Percentiles rank a stretch among this genome's conserved stretches.
These are phyloP conservation scores for Erythrobasidium hasegawianum DNA, from an alignment of 1,284 basidiomycete genomes.

Conservation along the genomic window DNA sequence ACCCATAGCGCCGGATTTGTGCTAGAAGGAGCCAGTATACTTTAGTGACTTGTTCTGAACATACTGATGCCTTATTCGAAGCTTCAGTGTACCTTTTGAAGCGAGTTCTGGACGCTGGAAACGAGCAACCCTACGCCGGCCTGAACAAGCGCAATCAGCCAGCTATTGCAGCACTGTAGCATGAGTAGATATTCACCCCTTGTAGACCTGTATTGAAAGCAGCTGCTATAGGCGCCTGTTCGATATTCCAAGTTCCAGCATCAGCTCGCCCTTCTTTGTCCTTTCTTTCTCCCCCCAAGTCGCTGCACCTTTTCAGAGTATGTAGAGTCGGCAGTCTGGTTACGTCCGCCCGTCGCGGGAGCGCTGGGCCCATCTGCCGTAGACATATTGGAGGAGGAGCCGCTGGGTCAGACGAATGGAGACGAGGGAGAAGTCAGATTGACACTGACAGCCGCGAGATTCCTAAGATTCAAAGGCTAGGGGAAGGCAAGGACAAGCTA, in stretches of 20 bases:
- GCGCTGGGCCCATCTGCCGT: slow-evolving; percentile 19
- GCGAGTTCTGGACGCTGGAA: slow-evolving; percentile 77
- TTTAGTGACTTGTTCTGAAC: slow-evolving; percentile 1
- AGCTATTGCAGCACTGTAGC: not conserved
- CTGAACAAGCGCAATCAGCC: slow-evolving; percentile 1
- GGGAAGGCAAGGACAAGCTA: no score
- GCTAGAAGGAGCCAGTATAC: slow-evolving; percentile 47
- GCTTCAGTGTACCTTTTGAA: slow-evolving; percentile 53
- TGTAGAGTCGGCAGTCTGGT: slow-evolving; percentile 12
- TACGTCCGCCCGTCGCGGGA: slow-evolving; percentile 13
- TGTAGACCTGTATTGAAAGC: slow-evolving; percentile 24
- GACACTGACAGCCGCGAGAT: no score
- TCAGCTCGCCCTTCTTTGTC: not conserved
- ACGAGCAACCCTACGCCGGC: slow-evolving; percentile 71
- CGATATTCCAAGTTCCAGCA: not conserved
- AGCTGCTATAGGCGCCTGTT: not conserved
- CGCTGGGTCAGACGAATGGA: no score
- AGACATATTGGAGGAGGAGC: not conserved
- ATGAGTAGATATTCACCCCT: slow-evolving; percentile 7
- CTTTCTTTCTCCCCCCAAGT: not conserved
- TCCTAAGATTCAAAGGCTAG: no score
- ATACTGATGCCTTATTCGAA: not conserved
- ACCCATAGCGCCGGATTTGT: slow-evolving; percentile 78
- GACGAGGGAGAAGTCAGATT: no score
- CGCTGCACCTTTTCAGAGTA: slow-evolving; percentile 18